Conservation (phyloP, 352 stramenopile species). For the Elongisporangium anandrum region DNA sequence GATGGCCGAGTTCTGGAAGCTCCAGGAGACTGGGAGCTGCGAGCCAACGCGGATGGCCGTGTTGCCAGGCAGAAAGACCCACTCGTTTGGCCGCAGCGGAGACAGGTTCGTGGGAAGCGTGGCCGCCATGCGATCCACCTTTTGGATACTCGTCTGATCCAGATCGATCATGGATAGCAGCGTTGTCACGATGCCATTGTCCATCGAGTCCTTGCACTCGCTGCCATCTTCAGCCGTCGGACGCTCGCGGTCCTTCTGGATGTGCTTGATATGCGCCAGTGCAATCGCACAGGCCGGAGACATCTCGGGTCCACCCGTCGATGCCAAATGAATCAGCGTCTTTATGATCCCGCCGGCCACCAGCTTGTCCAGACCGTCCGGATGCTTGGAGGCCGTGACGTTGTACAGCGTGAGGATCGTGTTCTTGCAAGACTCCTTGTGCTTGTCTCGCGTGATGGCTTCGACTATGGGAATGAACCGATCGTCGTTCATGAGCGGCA, state of each 20-base stretch:
- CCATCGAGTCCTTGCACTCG: conserved; percentile 51
- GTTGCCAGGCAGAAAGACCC: conserved; percentile 45
- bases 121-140: conserved; percentile 57
- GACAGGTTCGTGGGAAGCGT: conserved; percentile 40
- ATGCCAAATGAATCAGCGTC: conserved; percentile 62
- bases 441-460: conserved; percentile 27
- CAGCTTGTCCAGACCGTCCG: conserved; percentile 35
- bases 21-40: conserved; percentile 59
- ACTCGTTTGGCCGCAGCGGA: conserved; percentile 39
- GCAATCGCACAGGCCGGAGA: conserved; percentile 62
- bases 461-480: conserved; percentile 49
- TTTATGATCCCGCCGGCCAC: conserved; percentile 46
- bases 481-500: conserved; percentile 42
- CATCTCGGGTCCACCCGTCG: conserved; percentile 44
- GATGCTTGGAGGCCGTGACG: conserved; percentile 44
- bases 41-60: conserved; percentile 32
- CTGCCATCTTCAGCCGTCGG: conserved; percentile 12
- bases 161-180: conserved; percentile 79
- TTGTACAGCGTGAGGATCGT: conserved; percentile 75
- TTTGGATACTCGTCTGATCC: conserved; percentile 57
- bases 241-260: conserved; percentile 43
- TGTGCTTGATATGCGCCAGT: conserved; percentile 76
- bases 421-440: conserved; percentile 47
- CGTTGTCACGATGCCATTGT: conserved; percentile 62
- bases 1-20: conserved; percentile 61